Percentiles rank a stretch among this genome's conserved stretches.
phyloP scores from a whole-genome alignment of 345 rosid genomes.

The Schrenkiella parvula region DNA sequence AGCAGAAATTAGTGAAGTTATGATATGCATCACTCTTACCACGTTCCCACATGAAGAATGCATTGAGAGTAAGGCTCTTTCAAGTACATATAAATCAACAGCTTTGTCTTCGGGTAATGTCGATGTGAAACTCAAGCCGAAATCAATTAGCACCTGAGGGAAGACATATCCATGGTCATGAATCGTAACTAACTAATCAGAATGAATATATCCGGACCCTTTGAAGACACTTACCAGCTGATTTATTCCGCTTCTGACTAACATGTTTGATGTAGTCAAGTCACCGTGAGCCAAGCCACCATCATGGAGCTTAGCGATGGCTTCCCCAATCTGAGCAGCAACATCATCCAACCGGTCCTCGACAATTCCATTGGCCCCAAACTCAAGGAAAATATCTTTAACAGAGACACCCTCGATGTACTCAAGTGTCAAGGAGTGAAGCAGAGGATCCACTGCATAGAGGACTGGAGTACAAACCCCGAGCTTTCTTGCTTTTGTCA shows the following conservation, averaged over 20 bases:
- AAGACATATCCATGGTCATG: conserved; percentile 13
- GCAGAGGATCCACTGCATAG: conserved; percentile 65
- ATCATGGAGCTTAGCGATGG: conserved; percentile 86
- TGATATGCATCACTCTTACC: conserved; percentile 42
- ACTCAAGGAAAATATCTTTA: conserved; percentile 72
- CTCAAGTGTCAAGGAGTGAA: conserved; percentile 79
- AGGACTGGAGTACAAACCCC: conserved; percentile 79
- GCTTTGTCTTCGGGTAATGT: conserved; percentile 95
- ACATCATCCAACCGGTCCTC: conserved; percentile 68
- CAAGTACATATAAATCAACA: conserved; percentile 92
- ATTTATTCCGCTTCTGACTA: conserved; percentile 55
- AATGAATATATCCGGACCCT: not conserved
- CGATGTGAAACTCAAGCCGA: conserved; percentile 91
- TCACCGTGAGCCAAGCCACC: conserved; percentile 98
- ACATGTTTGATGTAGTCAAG: conserved; percentile 92
- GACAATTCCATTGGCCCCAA: conserved; percentile 60
- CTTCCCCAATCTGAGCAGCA: conserved; percentile 78
- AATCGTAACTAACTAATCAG: not conserved
- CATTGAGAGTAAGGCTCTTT: conserved; percentile 89
- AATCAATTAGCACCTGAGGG: conserved; percentile 78
- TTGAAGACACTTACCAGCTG: conserved; percentile 47
- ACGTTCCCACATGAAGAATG: conserved; percentile 97
- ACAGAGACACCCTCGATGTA: conserved; percentile 74
- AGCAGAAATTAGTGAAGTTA: not conserved
- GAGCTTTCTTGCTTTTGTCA: conserved; percentile 90